Conservation (phyloP, 495 filamentous ascomycete genomes). For the Cairneyella variabilis region DNA sequence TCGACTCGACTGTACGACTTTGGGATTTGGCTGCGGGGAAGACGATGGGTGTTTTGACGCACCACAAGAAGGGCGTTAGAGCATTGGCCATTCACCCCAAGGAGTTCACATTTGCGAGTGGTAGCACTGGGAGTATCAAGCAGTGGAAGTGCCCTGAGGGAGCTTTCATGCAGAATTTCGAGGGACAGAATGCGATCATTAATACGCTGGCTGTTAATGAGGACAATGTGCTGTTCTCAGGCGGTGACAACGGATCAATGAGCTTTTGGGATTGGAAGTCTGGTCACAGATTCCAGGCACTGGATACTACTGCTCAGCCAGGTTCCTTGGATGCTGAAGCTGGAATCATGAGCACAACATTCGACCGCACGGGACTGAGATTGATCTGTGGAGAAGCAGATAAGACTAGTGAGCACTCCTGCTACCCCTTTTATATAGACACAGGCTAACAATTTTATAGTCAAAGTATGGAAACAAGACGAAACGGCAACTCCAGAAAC, state of each 20-base stretch:
- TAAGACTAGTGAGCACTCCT: conserved; percentile 67
- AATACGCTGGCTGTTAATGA: conserved; percentile 93
- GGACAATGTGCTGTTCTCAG: conserved; percentile 91
- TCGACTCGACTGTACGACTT: conserved; percentile 87
- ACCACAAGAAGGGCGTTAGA: conserved; percentile 97
- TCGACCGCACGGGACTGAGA: conserved; percentile 82
- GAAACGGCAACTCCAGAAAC: conserved; percentile 85
- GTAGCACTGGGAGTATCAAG: conserved; percentile 91
- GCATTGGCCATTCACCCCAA: conserved; percentile 80
- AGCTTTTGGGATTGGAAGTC: conserved; percentile 99
- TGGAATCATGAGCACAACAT: conserved; percentile 88
- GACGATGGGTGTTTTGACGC: conserved; percentile 91
- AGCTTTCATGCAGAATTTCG: conserved; percentile 99
- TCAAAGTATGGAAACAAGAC: conserved; percentile 96
- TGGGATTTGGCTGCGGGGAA: conserved; percentile 98
- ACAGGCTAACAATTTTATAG: conserved; percentile 34
- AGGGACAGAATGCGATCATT: conserved; percentile 93
- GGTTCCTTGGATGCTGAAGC: conserved; percentile 92
- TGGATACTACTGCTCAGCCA: conserved; percentile 89
- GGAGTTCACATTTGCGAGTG: conserved; percentile 95
- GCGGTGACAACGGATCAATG: conserved; percentile 94
- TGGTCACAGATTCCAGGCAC: conserved; percentile 80
- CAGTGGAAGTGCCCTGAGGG: conserved; percentile 99
- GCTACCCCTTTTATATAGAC: background rate
- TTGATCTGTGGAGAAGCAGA: conserved; percentile 94